Percentiles rank a stretch among this genome's conserved stretches.
phyloP scores from a whole-genome alignment of 1,284 basidiomycete species.

The Boletus calvinii region DNA sequence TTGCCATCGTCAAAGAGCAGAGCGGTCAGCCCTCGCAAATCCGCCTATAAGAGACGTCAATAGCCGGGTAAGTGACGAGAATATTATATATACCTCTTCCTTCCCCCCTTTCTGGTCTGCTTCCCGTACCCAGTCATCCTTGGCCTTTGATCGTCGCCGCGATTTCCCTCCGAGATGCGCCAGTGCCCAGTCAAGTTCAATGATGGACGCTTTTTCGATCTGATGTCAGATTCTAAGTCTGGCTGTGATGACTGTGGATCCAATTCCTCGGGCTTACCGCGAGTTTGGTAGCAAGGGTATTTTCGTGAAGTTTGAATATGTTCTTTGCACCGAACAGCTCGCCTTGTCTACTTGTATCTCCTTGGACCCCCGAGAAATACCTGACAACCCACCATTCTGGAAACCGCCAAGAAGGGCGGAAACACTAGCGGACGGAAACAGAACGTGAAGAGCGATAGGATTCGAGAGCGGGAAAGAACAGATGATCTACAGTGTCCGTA shows the following conservation, averaged over 20 bases:
- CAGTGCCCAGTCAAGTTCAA: slow-evolving; percentile 76
- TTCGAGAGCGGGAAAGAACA: too few species aligned
- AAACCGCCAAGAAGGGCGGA: too few species aligned
- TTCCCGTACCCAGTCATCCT: slow-evolving; percentile 46
- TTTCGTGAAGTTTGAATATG: slow-evolving; percentile 78
- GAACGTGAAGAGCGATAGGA: too few species aligned
- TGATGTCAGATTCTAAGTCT: slow-evolving; percentile 27
- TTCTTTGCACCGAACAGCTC: slow-evolving; percentile 83
- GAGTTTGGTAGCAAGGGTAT: slow-evolving; percentile 68
- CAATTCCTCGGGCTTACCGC: slow-evolving; percentile 45
- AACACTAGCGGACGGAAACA: too few species aligned
- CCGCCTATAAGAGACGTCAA: slow-evolving; percentile 39
- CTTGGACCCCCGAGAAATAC: slow-evolving; percentile 81
- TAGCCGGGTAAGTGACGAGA: background rate
- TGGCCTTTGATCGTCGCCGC: slow-evolving; percentile 40
- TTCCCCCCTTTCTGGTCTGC: slow-evolving; percentile 50
- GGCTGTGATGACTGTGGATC: background rate
- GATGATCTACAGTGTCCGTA: too few species aligned
- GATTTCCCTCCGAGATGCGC: slow-evolving; percentile 55
- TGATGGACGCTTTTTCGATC: slow-evolving; percentile 74
- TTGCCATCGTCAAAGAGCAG: slow-evolving; percentile 69
- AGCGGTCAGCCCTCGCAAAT: slow-evolving; percentile 60
- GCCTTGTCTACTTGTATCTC: slow-evolving; percentile 68
- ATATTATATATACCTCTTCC: slow-evolving; percentile 46
- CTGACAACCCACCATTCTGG: slow-evolving; percentile 44